phyloP scores from a whole-genome alignment of 805 yeast species.

The Sugiyamaella smithiae region DNA sequence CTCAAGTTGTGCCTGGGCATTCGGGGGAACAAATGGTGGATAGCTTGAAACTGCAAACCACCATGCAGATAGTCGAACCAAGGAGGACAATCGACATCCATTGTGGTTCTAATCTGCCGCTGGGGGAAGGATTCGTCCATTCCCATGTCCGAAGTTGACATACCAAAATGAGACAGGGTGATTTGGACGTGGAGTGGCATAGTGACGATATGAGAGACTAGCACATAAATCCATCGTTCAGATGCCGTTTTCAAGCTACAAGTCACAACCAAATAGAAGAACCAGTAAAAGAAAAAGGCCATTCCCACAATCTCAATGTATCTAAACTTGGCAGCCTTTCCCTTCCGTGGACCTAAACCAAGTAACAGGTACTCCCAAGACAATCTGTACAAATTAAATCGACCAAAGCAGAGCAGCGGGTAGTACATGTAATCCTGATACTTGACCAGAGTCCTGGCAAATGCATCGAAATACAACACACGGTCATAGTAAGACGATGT shows the following conservation, averaged over 20 bases:
- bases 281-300: constrained; percentile 74
- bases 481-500: constrained; percentile 80
- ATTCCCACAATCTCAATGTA: constrained; percentile 74
- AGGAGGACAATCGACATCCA: constrained; percentile 92
- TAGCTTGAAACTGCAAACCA: constrained; percentile 87
- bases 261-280: constrained; percentile 60
- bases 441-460: constrained; percentile 57
- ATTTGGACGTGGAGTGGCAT: constrained; percentile 95
- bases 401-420: constrained; percentile 75
- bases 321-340: constrained; percentile 84
- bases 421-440: constrained; percentile 71
- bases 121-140: constrained; percentile 73
- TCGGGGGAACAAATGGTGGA: constrained; percentile 87
- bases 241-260: constrained; percentile 51
- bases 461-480: constrained; percentile 60
- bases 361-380: constrained; percentile 72
- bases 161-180: constrained; percentile 85
- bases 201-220: constrained; percentile 75
- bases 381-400: constrained; percentile 78
- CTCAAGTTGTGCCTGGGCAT: constrained; percentile 86
- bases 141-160: constrained; percentile 88
- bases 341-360: constrained; percentile 78
- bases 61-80: constrained; percentile 93
- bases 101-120: constrained; percentile 82
- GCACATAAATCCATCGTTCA: constrained; percentile 55